Evolutionary conservation across 2,329 filamentous ascomycete species (phyloP), one percentile per base, ranked within the genome.

Genomic region (Venturia aucupariae): DNA sequence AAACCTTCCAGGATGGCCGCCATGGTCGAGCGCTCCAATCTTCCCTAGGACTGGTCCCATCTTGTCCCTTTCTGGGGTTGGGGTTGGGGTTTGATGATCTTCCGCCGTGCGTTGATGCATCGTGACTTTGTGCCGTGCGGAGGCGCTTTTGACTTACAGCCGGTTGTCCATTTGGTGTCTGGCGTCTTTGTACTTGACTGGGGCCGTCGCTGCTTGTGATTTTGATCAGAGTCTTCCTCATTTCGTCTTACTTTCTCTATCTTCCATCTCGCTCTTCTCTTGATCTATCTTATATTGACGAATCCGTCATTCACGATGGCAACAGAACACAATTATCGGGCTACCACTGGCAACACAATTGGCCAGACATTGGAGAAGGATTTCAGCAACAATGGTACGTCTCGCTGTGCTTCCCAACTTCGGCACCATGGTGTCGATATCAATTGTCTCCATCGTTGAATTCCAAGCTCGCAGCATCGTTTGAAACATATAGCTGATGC

Each of bases 341-440:
- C 60, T 11, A 38, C 17, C 19, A 32, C 35, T 2, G 35, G 27
- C 19, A 22, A 32, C n/a, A 57, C 30, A 15, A 51, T 51, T 51
- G 60, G 41, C 24, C 59, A 60, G 2, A 46, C 42, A 48, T 10
- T 62, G 44, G 42, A 62, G 30, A 62, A 62, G 19, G 60, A 62
- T 38, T 62, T 35, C 41, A 38, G 41, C 30, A 51, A 51, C 17
- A 27, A 24, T 27, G 22, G 59, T 61, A 13, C 30, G 38, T 6
- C 17, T 17, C 22, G 3, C 46, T 27, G 22, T 51, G 22, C 22
- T 51, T 51, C 22, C 10, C 46, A 51, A 17, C 1, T 13, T 42
- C 11, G 13, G n/a, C 1, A n/a, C 17, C 27, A 19, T n/a, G 15
- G 17, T n/a, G 32, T 13, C 22, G 46, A 2, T 51, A 13, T 27